These are phyloP conservation scores for Puccinellia tenuiflora DNA, from an alignment of 176 grass and related monocot species.

Conservation along the genomic window DNA sequence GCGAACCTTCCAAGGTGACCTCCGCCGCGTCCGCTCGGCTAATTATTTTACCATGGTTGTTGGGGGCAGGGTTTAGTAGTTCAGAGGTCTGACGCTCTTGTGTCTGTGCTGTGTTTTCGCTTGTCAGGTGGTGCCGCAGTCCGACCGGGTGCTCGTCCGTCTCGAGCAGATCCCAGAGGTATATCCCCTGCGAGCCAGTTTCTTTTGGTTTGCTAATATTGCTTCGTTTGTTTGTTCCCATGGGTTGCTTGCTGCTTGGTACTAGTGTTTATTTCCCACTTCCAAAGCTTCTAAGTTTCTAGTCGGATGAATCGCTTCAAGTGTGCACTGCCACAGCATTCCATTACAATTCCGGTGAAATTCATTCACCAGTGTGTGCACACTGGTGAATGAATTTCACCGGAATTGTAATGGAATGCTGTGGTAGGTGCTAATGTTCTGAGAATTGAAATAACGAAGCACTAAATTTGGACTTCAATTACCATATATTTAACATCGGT, in stretches of 20 bases:
- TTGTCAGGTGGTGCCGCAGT: conserved; percentile 68
- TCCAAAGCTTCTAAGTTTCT: background rate
- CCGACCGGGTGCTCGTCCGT: conserved; percentile 80
- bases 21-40: background rate
- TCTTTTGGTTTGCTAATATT: background rate
- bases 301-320: background rate
- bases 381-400: background rate
- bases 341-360: too few species aligned
- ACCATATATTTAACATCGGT: background rate
- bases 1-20: conserved; percentile 67
- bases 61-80: background rate
- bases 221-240: background rate
- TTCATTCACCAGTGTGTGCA: too few species aligned
- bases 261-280: background rate
- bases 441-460: background rate
- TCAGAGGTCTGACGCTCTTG: conserved; percentile 2
- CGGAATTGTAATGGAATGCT: background rate
- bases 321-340: too few species aligned
- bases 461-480: too few species aligned
- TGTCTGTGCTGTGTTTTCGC: background rate
- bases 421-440: background rate
- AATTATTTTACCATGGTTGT: background rate
- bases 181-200: background rate
- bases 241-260: background rate
- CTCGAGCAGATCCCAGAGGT: conserved; percentile 89